Conservation (phyloP, 2,329 filamentous ascomycete species). For the Colletotrichum graminicola region DNA sequence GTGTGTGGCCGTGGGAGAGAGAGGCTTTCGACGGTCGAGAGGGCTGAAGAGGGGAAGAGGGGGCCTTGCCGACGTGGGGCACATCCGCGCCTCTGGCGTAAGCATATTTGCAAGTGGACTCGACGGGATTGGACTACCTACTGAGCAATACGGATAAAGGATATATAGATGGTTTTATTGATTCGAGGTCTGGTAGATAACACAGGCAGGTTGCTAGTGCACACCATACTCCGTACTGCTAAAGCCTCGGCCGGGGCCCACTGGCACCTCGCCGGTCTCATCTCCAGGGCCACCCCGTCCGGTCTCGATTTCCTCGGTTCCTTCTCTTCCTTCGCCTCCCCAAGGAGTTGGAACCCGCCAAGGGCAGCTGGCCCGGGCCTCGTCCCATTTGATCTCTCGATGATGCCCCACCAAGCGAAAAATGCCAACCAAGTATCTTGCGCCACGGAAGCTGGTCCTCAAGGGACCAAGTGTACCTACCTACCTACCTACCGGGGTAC, state of each 20-base stretch:
- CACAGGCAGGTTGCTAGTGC: too few relatives aligned
- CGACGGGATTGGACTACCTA: neutral
- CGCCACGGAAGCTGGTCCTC: neutral
- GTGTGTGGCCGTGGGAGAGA: neutral
- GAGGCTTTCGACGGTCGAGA: conserved; percentile 24
- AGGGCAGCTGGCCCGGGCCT: conserved; percentile 19
- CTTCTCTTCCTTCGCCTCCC: conserved; percentile 31
- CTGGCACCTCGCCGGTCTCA: conserved; percentile 26
- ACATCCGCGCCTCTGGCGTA: conserved; percentile 2
- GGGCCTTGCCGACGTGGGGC: neutral
- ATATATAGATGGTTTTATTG: conserved; percentile 20
- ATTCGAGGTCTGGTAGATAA: neutral
- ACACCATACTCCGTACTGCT: too few relatives aligned
- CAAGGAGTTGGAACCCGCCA: conserved; percentile 12
- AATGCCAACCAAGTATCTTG: neutral
- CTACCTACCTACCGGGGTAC: too few relatives aligned
- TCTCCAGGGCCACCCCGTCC: conserved; percentile 29
- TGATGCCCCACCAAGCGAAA: conserved; percentile 34
- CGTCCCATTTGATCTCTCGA: conserved; percentile 28
- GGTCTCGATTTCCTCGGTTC: conserved; percentile 7
- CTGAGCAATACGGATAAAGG: neutral
- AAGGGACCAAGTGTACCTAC: neutral
- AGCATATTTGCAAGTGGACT: conserved; percentile 9
- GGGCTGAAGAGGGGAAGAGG: conserved; percentile 27
- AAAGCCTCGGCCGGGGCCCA: conserved; percentile 6